A percentile compares a stretch with the other conserved stretches of the same genome.
Evolutionary conservation across 1,139 yeast genomes (phyloP).

Genomic region (Yamadazyma trypodendri): DNA sequence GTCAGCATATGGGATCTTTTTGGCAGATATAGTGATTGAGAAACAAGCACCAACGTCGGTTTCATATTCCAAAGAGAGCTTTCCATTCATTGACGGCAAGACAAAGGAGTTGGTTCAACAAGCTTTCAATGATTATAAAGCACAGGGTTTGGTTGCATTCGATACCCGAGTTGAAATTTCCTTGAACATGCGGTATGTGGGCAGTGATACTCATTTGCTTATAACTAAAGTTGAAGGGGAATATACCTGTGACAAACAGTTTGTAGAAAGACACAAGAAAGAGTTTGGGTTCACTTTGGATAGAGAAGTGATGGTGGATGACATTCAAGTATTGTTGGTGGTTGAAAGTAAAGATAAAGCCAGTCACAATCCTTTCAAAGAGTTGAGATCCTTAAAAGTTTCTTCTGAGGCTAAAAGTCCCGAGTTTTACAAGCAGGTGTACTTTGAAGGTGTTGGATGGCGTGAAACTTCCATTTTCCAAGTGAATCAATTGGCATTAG

Average conservation of each 20-base stretch:
- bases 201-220: constrained; percentile 85
- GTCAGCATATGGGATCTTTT: constrained; percentile 45
- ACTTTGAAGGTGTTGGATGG: constrained; percentile 45
- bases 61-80: constrained; percentile 20
- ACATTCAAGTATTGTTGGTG: constrained; percentile 57
- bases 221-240: constrained; percentile 32
- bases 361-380: constrained; percentile 34
- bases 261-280: constrained; percentile 31
- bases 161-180: constrained; percentile 52
- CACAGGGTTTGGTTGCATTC: constrained; percentile 28
- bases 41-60: constrained; percentile 57
- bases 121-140: constrained; percentile 32
- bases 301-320: constrained; percentile 68
- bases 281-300: constrained; percentile 46
- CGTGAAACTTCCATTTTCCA: constrained; percentile 49
- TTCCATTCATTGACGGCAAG: constrained; percentile 23
- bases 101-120: constrained; percentile 22
- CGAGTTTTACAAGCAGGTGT: constrained; percentile 19
- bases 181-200: constrained; percentile 77
- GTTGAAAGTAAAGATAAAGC: constrained; percentile 34
- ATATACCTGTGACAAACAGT: constrained; percentile 25
- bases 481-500: constrained; percentile 50
- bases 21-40: constrained; percentile 57
- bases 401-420: constrained; percentile 7
- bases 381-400: constrained; percentile 16